These are phyloP conservation scores for Globisporangium spinosum DNA, from an alignment of 352 stramenopile species.

Conservation along the genomic window DNA sequence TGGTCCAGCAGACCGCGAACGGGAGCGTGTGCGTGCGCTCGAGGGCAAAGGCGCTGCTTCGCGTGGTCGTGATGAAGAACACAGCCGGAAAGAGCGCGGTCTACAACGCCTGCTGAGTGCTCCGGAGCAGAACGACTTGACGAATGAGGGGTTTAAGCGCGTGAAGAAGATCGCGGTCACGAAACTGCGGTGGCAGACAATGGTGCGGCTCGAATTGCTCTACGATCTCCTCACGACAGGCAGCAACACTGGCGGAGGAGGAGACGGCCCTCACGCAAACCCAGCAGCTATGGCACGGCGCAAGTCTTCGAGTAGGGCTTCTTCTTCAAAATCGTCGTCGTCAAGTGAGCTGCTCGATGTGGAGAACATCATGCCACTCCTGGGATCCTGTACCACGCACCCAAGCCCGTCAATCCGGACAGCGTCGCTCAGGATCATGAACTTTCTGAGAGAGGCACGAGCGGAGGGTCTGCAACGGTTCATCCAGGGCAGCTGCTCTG, in stretches of 20 bases:
- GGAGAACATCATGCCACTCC: slow-evolving; percentile 70
- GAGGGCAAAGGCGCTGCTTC: slow-evolving; percentile 45
- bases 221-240: slow-evolving; percentile 38
- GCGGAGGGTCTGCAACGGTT: slow-evolving; percentile 42
- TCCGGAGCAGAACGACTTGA: slow-evolving; percentile 54
- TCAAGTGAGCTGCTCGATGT: slow-evolving; percentile 42
- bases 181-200: slow-evolving; percentile 60
- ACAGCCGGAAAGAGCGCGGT: slow-evolving; percentile 52
- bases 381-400: slow-evolving; percentile 59
- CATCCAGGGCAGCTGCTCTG: slow-evolving; percentile 51
- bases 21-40: slow-evolving; percentile 48
- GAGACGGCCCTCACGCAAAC: not conserved
- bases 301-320: slow-evolving; percentile 28
- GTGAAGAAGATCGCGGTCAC: slow-evolving; percentile 45
- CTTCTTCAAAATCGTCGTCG: slow-evolving; percentile 18
- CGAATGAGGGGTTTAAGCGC: slow-evolving; percentile 25
- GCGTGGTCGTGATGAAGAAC: slow-evolving; percentile 44
- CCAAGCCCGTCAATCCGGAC: slow-evolving; percentile 44
- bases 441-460: slow-evolving; percentile 29
- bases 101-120: slow-evolving; percentile 70
- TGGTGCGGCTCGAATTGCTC: slow-evolving; percentile 57
- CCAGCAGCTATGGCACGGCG: slow-evolving; percentile 14
- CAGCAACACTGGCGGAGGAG: slow-evolving; percentile 3
- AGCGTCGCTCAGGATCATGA: slow-evolving; percentile 43
- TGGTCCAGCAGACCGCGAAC: slow-evolving; percentile 68